Conservation (phyloP, 352 stramenopile genomes). For the Phytopythium vexans region DNA sequence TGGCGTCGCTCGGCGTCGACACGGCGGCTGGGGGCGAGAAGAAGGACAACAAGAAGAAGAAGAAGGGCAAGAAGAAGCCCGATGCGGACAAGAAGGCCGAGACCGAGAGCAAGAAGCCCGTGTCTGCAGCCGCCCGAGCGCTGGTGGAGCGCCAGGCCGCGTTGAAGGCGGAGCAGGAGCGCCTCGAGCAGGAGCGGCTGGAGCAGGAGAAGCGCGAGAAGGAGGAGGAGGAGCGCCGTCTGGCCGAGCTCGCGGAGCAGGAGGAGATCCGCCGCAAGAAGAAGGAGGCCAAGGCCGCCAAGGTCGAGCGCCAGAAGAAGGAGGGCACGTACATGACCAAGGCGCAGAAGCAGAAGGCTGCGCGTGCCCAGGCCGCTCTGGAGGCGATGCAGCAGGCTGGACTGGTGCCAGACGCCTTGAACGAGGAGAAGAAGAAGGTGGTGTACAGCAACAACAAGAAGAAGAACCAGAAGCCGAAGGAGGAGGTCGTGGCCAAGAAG, state of each 20-base stretch:
- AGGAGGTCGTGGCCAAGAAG: conserved; percentile 34
- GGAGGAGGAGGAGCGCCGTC: conserved; percentile 61
- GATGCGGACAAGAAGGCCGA: conserved; percentile 50
- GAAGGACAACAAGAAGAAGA: conserved; percentile 79
- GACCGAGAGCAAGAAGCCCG: conserved; percentile 65
- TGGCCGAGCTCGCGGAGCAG: conserved; percentile 37
- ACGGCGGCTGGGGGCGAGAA: conserved; percentile 48
- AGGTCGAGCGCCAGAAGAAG: conserved; percentile 93
- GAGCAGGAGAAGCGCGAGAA: conserved; percentile 62
- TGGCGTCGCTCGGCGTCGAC: conserved; percentile 72
- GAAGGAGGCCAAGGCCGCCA: conserved; percentile 80
- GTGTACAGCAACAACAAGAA: conserved; percentile 93
- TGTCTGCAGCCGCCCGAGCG: conserved; percentile 66
- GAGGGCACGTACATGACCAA: conserved; percentile 99
- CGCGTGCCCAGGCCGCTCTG: conserved; percentile 83
- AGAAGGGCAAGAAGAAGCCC: conserved; percentile 78
- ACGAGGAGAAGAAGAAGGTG: conserved; percentile 85
- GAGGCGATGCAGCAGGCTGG: conserved; percentile 92
- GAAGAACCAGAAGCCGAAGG: conserved; percentile 43
- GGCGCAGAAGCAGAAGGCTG: conserved; percentile 94
- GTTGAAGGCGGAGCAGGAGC: conserved; percentile 73
- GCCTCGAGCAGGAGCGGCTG: conserved; percentile 45
- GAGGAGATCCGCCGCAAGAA: conserved; percentile 78
- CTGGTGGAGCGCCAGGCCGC: conserved; percentile 72
- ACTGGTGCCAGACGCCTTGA: conserved; percentile 59